Conservation (phyloP, 2,329 filamentous ascomycete species). For the Diaporthe sp. region DNA sequence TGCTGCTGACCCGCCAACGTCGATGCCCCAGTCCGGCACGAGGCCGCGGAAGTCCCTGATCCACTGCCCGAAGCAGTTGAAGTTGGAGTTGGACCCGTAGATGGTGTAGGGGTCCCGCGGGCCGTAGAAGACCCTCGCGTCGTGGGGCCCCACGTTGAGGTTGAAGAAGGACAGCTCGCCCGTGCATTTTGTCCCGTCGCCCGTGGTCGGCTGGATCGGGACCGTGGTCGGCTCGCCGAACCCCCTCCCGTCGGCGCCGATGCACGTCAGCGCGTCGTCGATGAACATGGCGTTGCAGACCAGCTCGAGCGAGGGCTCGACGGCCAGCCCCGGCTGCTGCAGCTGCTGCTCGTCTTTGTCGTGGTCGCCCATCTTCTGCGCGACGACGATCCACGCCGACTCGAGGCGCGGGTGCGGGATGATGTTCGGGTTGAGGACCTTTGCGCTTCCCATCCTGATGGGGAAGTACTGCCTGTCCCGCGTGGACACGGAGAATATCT, state of each 20-base stretch:
- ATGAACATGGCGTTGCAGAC: conserved; percentile 64
- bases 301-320: conserved; percentile 54
- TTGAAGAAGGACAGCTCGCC: conserved; percentile 57
- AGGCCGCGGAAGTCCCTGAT: conserved; percentile 66
- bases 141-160: conserved; percentile 66
- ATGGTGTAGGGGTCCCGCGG: conserved; percentile 62
- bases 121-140: conserved; percentile 69
- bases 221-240: conserved; percentile 53
- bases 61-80: conserved; percentile 70
- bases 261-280: conserved; percentile 56
- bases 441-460: conserved; percentile 58
- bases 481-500: conserved; percentile 62
- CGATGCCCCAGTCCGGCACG: conserved; percentile 55
- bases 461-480: conserved; percentile 60
- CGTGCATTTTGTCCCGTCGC: conserved; percentile 54
- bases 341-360: conserved; percentile 41
- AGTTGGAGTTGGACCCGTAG: conserved; percentile 67
- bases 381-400: conserved; percentile 64
- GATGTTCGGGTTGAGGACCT: conserved; percentile 67
- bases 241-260: conserved; percentile 39
- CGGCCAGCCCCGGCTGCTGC: conserved; percentile 38
- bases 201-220: conserved; percentile 59
- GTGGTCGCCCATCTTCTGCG: conserved; percentile 52
- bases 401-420: conserved; percentile 64
- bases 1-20: conserved; percentile 38